Conservation (phyloP, 2,329 filamentous ascomycete species). For the Sporothrix brunneoviolacea region DNA sequence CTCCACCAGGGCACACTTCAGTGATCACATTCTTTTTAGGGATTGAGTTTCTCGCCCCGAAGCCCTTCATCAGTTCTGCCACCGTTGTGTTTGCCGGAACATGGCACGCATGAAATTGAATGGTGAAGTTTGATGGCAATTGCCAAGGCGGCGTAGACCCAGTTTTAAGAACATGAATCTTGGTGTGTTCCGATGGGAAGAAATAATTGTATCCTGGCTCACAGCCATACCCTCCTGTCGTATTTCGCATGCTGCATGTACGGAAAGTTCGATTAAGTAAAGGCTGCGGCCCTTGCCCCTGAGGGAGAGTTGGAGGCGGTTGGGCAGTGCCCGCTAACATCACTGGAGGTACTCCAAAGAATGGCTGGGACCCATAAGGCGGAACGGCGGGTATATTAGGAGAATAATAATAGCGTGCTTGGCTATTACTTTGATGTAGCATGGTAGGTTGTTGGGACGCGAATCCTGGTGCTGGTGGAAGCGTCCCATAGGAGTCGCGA, state of each 20-base stretch:
- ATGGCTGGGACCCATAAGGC: not conserved
- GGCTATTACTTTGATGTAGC: not conserved
- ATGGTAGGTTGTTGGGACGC: not conserved
- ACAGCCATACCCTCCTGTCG: conserved; percentile 49
- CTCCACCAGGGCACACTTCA: conserved; percentile 48
- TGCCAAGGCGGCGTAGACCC: conserved; percentile 46
- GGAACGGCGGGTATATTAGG: not conserved
- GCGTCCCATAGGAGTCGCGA: conserved; percentile 14
- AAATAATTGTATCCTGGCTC: conserved; percentile 60
- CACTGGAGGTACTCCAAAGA: too few species aligned
- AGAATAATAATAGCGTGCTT: not conserved
- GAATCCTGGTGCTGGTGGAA: not conserved
- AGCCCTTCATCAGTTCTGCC: conserved; percentile 50
- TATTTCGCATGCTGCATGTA: conserved; percentile 49
- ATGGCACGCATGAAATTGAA: conserved; percentile 43
- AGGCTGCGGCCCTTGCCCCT: conserved; percentile 35
- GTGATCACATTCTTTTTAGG: conserved; percentile 50
- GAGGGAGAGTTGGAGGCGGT: conserved; percentile 5
- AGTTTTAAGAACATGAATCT: conserved; percentile 51
- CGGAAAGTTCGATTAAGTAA: conserved; percentile 39
- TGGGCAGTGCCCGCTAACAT: too few species aligned
- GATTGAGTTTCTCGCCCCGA: conserved; percentile 47
- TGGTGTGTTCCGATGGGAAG: conserved; percentile 51
- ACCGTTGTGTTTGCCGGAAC: conserved; percentile 48
- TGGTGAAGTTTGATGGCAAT: conserved; percentile 33